Conservation (phyloP, 164 flowering plant genomes). For the Piper longum region DNA sequence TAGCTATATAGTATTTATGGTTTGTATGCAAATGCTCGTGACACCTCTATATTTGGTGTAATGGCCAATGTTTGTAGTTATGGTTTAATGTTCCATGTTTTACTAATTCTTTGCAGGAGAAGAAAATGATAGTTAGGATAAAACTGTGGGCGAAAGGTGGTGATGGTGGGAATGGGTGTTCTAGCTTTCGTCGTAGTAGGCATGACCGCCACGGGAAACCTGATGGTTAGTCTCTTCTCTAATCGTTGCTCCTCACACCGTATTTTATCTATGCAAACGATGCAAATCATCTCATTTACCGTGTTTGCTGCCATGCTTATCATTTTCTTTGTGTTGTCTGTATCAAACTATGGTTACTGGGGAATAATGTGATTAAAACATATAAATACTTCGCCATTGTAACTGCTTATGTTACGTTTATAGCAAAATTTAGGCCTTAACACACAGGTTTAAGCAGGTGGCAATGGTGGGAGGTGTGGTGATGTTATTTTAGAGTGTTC, state of each 20-base stretch:
- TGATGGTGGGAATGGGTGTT: slow-evolving; percentile 49
- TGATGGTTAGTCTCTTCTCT: not conserved
- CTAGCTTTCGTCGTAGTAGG: slow-evolving; percentile 2
- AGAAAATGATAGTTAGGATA: slow-evolving; percentile 69
- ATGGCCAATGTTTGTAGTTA: not conserved
- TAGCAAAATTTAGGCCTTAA: not conserved
- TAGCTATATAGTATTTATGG: not conserved
- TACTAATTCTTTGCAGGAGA: slow-evolving; percentile 32
- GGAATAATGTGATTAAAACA: not conserved
- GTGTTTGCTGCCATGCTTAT: not conserved
- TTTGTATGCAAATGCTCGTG: not conserved
- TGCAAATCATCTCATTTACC: not conserved
- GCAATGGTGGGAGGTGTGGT: slow-evolving; percentile 89
- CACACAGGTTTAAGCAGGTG: slow-evolving; percentile 30
- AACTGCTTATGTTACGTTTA: no score
- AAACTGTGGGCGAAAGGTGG: slow-evolving; percentile 76
- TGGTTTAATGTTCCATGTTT: not conserved
- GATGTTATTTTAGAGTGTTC: slow-evolving; percentile 79
- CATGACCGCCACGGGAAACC: slow-evolving; percentile 1
- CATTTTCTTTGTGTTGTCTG: not conserved
- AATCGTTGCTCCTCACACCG: not conserved
- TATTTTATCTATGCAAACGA: not conserved
- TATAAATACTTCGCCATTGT: not conserved
- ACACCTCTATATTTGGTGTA: no score
- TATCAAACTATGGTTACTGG: not conserved